These are phyloP conservation scores for Sphagnum fallax DNA, from an alignment of 228 moss, liverwort and hornwort genomes.

Conservation along the genomic window DNA sequence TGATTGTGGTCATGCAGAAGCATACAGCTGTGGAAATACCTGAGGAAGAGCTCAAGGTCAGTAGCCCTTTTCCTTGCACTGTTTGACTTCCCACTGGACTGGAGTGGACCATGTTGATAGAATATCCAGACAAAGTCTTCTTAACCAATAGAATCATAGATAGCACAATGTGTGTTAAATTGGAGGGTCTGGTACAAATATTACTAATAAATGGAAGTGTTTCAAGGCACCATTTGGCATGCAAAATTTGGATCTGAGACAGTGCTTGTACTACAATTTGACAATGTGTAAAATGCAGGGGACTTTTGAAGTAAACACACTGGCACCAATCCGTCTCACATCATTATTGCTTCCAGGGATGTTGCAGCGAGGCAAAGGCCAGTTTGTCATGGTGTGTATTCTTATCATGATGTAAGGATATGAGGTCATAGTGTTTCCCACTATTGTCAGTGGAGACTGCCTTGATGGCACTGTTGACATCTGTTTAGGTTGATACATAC, in stretches of 20 bases:
- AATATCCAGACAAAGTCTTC: too few species aligned
- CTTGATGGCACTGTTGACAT: too few species aligned
- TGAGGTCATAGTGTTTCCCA: too few species aligned
- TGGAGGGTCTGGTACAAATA: too few species aligned
- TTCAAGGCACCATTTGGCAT: background rate
- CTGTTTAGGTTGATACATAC: too few species aligned
- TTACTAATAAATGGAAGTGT: too few species aligned
- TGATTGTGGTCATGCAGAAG: constrained; percentile 18
- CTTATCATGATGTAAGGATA: too few species aligned
- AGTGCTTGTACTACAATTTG: background rate
- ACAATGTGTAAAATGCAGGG: constrained; percentile 9
- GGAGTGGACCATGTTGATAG: too few species aligned
- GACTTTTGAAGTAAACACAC: constrained; percentile 61
- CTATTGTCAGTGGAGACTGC: too few species aligned
- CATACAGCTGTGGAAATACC: constrained; percentile 39
- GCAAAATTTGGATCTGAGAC: background rate
- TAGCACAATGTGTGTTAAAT: too few species aligned
- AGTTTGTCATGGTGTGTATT: constrained; percentile 51
- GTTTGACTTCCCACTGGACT: background rate
- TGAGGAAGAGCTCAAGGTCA: constrained; percentile 34
- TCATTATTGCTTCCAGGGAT: constrained; percentile 57
- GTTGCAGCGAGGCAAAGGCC: constrained; percentile 49
- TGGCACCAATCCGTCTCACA: constrained; percentile 62
- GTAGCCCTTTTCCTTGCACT: background rate
- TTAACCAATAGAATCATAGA: too few species aligned